Evolutionary conservation across 2,329 filamentous ascomycete species (phyloP).

Genomic region (Pyrenochaeta sp.): DNA sequence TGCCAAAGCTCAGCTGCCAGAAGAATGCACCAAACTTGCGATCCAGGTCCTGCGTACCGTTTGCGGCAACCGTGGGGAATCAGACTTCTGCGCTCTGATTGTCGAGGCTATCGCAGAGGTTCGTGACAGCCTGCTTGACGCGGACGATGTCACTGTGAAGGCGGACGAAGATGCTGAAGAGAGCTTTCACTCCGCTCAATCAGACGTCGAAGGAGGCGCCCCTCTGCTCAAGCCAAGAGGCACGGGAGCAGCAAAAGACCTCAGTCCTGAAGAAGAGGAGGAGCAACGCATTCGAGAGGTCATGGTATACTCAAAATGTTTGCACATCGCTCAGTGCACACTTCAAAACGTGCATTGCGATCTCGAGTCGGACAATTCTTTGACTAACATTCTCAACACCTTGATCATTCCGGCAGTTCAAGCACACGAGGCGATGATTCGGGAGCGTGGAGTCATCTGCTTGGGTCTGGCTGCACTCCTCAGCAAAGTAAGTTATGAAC

Average conservation of each 20-base stretch:
- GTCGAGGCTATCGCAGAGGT: slow-evolving; percentile 96
- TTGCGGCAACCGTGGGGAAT: slow-evolving; percentile 80
- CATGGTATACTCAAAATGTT: slow-evolving; percentile 97
- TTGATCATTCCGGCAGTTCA: slow-evolving; percentile 94
- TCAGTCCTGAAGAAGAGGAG: slow-evolving; percentile 62
- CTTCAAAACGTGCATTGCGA: slow-evolving; percentile 89
- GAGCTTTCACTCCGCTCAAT: slow-evolving; percentile 93
- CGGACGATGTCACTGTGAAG: slow-evolving; percentile 68
- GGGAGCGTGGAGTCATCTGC: slow-evolving; percentile 88
- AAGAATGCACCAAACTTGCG: slow-evolving; percentile 89
- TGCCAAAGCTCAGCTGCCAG: slow-evolving; percentile 85
- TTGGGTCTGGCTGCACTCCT: slow-evolving; percentile 90
- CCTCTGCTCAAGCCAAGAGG: slow-evolving; percentile 57
- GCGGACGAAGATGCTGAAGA: slow-evolving; percentile 61
- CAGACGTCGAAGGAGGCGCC: slow-evolving; percentile 74
- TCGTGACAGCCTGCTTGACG: slow-evolving; percentile 84
- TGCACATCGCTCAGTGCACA: slow-evolving; percentile 98
- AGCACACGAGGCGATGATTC: slow-evolving; percentile 89
- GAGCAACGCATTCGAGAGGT: slow-evolving; percentile 87
- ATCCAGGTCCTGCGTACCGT: slow-evolving; percentile 84
- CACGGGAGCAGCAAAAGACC: slow-evolving; percentile 46
- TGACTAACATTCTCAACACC: slow-evolving; percentile 99
- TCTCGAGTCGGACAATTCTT: slow-evolving; percentile 85
- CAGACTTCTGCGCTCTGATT: slow-evolving; percentile 84
- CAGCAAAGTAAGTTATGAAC: slow-evolving; percentile 68